These are phyloP conservation scores for Eimeria zaria DNA, from an alignment of 169 alveolate species.

Conservation along the genomic window DNA sequence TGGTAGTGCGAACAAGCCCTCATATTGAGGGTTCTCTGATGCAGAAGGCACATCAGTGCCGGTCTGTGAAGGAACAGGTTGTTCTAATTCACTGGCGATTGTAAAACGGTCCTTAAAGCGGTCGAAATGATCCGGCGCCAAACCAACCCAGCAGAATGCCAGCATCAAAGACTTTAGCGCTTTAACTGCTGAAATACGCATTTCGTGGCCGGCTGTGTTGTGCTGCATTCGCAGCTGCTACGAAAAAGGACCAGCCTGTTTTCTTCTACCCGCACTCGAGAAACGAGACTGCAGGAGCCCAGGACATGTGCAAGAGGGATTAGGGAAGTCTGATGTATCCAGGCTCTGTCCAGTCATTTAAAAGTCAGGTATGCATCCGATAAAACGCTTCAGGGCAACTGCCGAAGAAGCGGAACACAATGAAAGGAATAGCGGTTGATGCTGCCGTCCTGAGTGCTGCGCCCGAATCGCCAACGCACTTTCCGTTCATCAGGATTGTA, in stretches of 20 bases:
- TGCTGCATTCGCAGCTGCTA: not conserved
- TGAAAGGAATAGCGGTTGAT: not conserved
- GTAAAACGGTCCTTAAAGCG: not conserved
- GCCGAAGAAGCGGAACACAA: not conserved
- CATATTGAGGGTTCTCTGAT: not conserved
- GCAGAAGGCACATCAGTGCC: not conserved
- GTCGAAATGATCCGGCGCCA: not conserved
- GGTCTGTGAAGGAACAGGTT: not conserved
- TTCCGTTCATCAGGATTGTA: not conserved
- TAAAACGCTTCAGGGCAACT: not conserved
- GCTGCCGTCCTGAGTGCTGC: not conserved
- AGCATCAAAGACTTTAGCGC: not conserved
- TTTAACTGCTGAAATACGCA: not conserved
- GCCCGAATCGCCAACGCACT: not conserved
- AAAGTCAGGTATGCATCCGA: conserved; percentile 2
- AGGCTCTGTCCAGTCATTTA: not conserved
- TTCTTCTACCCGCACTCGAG: not conserved
- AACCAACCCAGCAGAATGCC: conserved; percentile 48
- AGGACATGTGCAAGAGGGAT: not conserved
- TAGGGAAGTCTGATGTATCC: not conserved
- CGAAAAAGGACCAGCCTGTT: not conserved
- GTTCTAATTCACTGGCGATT: not conserved
- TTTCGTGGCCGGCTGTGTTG: not conserved
- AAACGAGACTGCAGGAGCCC: not conserved
- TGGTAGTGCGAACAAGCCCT: conserved; percentile 11